Evolutionary conservation across 1,284 basidiomycete genomes (phyloP).

Genomic region (Sporisorium reilianum): DNA sequence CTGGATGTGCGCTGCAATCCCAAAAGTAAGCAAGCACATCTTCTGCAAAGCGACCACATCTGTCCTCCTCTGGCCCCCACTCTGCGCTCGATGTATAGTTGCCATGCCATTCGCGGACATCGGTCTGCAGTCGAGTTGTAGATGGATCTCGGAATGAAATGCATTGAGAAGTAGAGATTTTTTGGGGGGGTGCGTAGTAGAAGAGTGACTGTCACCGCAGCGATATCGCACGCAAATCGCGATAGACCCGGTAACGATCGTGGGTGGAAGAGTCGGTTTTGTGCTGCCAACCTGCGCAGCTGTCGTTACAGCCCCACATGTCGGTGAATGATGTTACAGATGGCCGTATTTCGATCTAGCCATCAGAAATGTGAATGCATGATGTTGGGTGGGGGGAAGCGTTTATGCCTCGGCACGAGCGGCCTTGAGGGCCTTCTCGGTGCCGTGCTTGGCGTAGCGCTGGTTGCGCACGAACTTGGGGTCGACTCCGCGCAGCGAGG

Average conservation of each 20-base stretch:
- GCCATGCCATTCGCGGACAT: too few relatives aligned
- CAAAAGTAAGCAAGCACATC: too few relatives aligned
- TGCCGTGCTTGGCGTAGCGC: slow-evolving; percentile 80
- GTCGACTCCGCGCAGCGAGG: slow-evolving; percentile 89
- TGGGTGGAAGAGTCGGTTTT: slow-evolving; percentile 2
- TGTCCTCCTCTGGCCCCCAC: too few relatives aligned
- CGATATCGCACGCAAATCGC: neutral
- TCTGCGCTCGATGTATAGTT: too few relatives aligned
- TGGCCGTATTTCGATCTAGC: neutral
- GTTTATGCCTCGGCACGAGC: slow-evolving; percentile 50
- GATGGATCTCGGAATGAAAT: slow-evolving; percentile 17
- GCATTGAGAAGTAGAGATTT: slow-evolving; percentile 9
- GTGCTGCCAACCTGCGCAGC: neutral
- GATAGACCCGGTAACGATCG: neutral
- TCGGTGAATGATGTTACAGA: slow-evolving; percentile 27
- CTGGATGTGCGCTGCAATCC: too few relatives aligned
- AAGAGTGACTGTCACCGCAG: neutral
- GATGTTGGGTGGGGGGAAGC: neutral
- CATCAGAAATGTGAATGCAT: neutral
- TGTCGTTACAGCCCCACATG: too few relatives aligned
- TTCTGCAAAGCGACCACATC: too few relatives aligned
- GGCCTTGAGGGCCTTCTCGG: slow-evolving; percentile 74
- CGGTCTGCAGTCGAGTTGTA: neutral
- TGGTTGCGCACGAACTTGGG: slow-evolving; percentile 92
- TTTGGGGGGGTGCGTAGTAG: slow-evolving; percentile 1